Evolutionary conservation across 768 basidiomycete genomes (phyloP).

Genomic region (Termitomyces sp.): DNA sequence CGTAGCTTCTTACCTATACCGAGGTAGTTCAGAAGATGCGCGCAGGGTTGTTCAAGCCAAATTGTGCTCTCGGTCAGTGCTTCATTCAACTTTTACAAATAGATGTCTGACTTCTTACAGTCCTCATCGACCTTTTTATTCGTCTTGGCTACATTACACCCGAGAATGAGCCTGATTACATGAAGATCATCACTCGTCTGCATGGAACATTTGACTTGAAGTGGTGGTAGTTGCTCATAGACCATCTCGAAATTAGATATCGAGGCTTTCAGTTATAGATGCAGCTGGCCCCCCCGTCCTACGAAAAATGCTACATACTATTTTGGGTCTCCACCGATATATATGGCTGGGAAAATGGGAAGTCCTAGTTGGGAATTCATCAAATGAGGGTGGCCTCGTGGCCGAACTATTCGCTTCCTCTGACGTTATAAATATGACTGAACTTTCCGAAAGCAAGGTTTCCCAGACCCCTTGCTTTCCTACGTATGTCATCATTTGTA

Average conservation of each 20-base stretch:
- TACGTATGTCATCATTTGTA: conserved; percentile 29
- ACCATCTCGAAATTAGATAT: background rate
- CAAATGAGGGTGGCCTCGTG: background rate
- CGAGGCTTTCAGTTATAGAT: too few species aligned
- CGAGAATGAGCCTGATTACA: conserved; percentile 81
- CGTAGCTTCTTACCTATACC: conserved; percentile 64
- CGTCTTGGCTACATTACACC: conserved; percentile 83
- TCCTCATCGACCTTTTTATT: conserved; percentile 86
- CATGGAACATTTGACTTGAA: conserved; percentile 70
- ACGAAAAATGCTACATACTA: too few species aligned
- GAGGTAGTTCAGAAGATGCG: conserved; percentile 64
- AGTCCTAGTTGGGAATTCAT: background rate
- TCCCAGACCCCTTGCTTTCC: conserved; percentile 5
- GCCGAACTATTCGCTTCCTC: conserved; percentile 11
- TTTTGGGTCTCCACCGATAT: too few species aligned
- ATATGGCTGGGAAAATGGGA: too few species aligned
- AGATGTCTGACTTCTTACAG: conserved; percentile 32
- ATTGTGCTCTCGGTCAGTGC: conserved; percentile 77
- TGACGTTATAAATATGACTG: conserved; percentile 6
- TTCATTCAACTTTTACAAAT: background rate
- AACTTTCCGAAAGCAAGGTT: background rate
- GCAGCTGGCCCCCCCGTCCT: too few species aligned
- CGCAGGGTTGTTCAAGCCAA: conserved; percentile 81
- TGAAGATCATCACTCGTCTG: conserved; percentile 73
- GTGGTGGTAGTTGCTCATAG: conserved; percentile 36